These are phyloP conservation scores for Boletellus emodensis DNA, from an alignment of 768 basidiomycete genomes.

Conservation along the genomic window DNA sequence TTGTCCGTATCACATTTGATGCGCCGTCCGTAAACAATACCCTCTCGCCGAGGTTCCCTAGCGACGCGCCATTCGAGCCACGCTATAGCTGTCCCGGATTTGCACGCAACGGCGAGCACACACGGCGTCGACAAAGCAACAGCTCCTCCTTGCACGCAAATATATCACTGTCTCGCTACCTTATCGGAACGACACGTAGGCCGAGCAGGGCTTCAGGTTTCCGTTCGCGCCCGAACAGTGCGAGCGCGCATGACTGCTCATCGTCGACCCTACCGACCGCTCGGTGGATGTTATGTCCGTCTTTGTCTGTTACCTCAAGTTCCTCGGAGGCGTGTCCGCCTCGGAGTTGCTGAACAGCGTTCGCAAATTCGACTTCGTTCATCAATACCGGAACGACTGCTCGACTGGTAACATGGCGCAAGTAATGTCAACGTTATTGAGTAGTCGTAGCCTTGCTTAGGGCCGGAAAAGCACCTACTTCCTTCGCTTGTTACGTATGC, in stretches of 20 bases:
- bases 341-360: not conserved
- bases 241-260: constrained; percentile 20
- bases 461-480: no score
- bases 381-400: not conserved
- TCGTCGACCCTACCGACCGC: constrained; percentile 26
- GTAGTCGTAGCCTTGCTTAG: no score
- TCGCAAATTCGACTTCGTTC: not conserved
- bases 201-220: not conserved
- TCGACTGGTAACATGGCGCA: not conserved
- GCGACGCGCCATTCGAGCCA: not conserved
- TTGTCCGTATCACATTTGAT: not conserved
- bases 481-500: no score
- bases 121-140: not conserved
- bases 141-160: not conserved
- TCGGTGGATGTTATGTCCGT: constrained; percentile 30
- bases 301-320: constrained; percentile 28
- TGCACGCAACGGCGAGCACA: not conserved
- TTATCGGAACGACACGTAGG: not conserved
- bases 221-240: not conserved
- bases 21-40: not conserved
- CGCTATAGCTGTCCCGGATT: constrained; percentile 1
- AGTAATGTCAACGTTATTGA: no score
- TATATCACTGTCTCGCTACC: not conserved
- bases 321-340: not conserved
- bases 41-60: not conserved